phyloP scores from a whole-genome alignment of 202 grass and related monocot species.

The Hordeum pubiflorum region DNA sequence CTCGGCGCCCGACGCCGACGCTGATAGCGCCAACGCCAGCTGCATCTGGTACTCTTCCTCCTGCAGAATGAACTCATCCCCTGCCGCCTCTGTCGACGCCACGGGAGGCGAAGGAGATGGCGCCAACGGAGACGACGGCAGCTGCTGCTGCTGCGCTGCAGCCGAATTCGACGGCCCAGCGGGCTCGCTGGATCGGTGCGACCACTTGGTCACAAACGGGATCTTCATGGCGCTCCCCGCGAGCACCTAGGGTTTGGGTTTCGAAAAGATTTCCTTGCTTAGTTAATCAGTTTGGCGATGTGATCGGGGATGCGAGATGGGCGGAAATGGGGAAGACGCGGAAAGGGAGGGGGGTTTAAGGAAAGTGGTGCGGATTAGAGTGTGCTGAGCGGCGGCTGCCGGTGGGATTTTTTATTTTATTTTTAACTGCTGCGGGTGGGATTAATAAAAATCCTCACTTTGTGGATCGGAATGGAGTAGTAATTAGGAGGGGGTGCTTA shows the following conservation, averaged over 20 bases:
- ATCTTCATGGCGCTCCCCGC: conserved; percentile 49
- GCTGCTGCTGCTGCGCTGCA: neutral
- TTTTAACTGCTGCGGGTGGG: no score
- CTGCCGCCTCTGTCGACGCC: neutral
- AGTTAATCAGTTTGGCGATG: neutral
- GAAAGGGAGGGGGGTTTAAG: conserved; percentile 8
- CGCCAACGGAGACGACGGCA: neutral
- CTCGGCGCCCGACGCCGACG: conserved; percentile 42
- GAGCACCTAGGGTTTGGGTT: conserved; percentile 25
- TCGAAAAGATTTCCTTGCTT: neutral
- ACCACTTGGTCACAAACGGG: conserved; percentile 67
- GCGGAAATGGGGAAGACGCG: conserved; percentile 7
- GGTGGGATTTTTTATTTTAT: no score
- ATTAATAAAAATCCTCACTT: no score
- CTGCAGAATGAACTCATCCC: conserved; percentile 58
- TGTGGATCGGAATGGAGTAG: no score
- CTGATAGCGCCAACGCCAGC: conserved; percentile 77
- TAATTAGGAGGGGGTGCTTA: no score
- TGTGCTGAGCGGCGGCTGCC: neutral
- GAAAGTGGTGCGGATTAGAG: conserved; percentile 4
- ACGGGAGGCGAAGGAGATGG: neutral
- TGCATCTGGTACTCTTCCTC: conserved; percentile 94
- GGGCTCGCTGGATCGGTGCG: conserved; percentile 58
- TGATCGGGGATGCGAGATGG: conserved; percentile 1
- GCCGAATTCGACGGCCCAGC: conserved; percentile 8